Percentiles rank a stretch among this genome's conserved stretches.
These are phyloP conservation scores for Dittrichia graveolens DNA, from an alignment of 129 eudicot species.

Conservation along the genomic window DNA sequence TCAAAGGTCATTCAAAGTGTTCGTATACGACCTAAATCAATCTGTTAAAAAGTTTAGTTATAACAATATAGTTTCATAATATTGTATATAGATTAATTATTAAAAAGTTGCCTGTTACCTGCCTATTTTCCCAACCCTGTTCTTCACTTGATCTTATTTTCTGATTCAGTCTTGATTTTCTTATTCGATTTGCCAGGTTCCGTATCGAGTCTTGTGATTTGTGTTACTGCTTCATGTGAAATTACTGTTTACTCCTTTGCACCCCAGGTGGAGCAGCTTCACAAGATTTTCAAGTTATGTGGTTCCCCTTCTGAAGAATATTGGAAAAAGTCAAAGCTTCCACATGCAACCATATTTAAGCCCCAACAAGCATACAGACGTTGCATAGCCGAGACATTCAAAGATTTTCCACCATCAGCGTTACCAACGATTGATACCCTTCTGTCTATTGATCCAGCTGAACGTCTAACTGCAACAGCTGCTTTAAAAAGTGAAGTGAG, in stretches of 20 bases:
- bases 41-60: no score
- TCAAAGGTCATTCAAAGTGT: no score
- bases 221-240: conserved; percentile 24
- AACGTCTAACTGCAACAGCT: conserved; percentile 80
- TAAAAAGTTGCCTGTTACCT: no score
- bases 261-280: conserved; percentile 87
- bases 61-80: no score
- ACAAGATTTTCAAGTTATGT: conserved; percentile 84
- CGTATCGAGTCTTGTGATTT: conserved; percentile 11
- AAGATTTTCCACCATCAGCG: conserved; percentile 79
- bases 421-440: conserved; percentile 75
- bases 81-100: no score
- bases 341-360: conserved; percentile 93
- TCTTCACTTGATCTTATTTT: conserved; percentile 3
- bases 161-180: conserved; percentile 7
- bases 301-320: conserved; percentile 94
- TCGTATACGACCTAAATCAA: no score
- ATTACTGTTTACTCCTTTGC: conserved; percentile 16
- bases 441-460: conserved; percentile 80
- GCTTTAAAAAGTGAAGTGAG: conserved; percentile 85
- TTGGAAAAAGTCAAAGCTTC: conserved; percentile 88
- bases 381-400: conserved; percentile 76
- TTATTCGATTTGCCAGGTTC: not conserved
- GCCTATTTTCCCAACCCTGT: not conserved
- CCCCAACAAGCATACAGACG: conserved; percentile 85